These are phyloP conservation scores for Austroboletus festivus DNA, from an alignment of 768 basidiomycete genomes.

Conservation along the genomic window DNA sequence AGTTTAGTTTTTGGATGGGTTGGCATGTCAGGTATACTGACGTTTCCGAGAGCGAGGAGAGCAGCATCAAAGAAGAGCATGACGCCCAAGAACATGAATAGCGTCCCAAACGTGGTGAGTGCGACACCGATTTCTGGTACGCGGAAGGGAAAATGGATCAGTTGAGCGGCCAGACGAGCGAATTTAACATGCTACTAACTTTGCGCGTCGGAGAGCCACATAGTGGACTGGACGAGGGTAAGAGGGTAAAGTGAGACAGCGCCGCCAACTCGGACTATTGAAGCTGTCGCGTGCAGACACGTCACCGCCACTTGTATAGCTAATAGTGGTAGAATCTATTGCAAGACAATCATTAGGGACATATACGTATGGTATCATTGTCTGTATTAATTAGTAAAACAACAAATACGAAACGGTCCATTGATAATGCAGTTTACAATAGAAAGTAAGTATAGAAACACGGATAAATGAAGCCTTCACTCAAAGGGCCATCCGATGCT, in stretches of 20 bases:
- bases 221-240: constrained; percentile 18
- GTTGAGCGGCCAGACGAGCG: not conserved
- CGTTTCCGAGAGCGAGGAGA: constrained; percentile 94
- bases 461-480: constrained; percentile 21
- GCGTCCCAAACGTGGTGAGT: constrained; percentile 88
- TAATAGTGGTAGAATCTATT: too few species aligned
- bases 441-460: constrained; percentile 25
- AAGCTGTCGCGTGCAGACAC: constrained; percentile 16
- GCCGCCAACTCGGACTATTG: not conserved
- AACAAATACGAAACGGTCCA: constrained; percentile 11
- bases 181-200: constrained; percentile 25
- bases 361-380: constrained; percentile 8
- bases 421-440: constrained; percentile 23
- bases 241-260: not conserved
- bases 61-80: constrained; percentile 97
- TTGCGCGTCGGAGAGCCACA: constrained; percentile 57
- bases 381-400: constrained; percentile 7
- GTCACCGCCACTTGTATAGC: constrained; percentile 20
- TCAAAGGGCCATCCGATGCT: constrained; percentile 7
- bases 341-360: not conserved
- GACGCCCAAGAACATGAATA: constrained; percentile 96
- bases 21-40: constrained; percentile 36
- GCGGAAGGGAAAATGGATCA: too few species aligned
- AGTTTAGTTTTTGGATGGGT: too few species aligned
- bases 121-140: constrained; percentile 89